phyloP scores from a whole-genome alignment of 1,284 basidiomycete species.

The Leccinum cinnamomeum region DNA sequence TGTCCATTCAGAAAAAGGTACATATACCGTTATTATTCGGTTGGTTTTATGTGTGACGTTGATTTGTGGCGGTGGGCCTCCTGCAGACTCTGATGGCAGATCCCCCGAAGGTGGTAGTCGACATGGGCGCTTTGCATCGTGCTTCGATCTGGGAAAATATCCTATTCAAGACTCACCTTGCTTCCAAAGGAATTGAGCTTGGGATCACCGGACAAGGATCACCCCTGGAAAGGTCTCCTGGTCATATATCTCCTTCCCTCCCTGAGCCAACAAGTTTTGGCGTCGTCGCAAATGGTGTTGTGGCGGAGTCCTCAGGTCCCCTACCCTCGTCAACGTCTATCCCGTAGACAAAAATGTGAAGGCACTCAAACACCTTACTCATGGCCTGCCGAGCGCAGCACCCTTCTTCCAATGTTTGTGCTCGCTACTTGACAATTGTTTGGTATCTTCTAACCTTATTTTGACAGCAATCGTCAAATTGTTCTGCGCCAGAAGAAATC shows the following conservation, averaged over 20 bases:
- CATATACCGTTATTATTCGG: not conserved
- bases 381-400: conserved; percentile 75
- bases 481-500: conserved; percentile 78
- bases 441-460: conserved; percentile 11
- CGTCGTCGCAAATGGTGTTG: conserved; percentile 42
- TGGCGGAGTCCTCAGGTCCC: conserved; percentile 29
- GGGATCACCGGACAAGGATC: conserved; percentile 42
- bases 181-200: conserved; percentile 51
- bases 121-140: conserved; percentile 85
- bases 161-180: conserved; percentile 63
- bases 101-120: conserved; percentile 64
- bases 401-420: conserved; percentile 87
- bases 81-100: conserved; percentile 75
- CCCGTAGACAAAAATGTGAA: conserved; percentile 65
- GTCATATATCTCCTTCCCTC: conserved; percentile 40
- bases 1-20: conserved; percentile 58
- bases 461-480: conserved; percentile 79
- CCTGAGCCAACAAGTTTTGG: conserved; percentile 37
- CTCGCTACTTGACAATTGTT: not conserved
- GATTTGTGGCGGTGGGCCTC: conserved; percentile 57
- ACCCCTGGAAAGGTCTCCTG: conserved; percentile 47
- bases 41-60: not conserved
- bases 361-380: conserved; percentile 79
- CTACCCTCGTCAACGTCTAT: conserved; percentile 24
- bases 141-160: conserved; percentile 86